These are phyloP conservation scores for Termitomyces sp. DNA, from an alignment of 768 basidiomycete genomes.

Conservation along the genomic window DNA sequence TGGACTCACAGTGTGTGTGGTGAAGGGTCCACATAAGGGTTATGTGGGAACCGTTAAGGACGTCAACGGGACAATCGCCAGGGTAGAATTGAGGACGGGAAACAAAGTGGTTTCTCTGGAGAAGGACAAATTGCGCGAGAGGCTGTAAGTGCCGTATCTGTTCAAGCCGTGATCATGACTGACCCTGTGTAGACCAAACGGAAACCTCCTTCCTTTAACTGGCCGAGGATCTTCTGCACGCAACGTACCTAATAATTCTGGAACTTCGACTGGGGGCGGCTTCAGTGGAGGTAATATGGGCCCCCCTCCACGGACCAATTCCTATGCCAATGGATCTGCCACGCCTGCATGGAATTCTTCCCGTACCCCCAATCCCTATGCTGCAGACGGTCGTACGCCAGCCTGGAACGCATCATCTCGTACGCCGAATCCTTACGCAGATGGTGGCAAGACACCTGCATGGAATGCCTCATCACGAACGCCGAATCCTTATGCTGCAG, in stretches of 20 bases:
- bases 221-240: conserved; percentile 13
- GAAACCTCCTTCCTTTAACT: conserved; percentile 49
- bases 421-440: conserved; percentile 68
- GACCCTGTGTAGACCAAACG: conserved; percentile 43
- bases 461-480: conserved; percentile 63
- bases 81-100: conserved; percentile 86
- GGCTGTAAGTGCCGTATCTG: conserved; percentile 47
- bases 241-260: conserved; percentile 3
- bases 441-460: conserved; percentile 56
- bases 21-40: conserved; percentile 88
- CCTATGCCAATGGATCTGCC: conserved; percentile 25
- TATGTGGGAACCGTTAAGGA: conserved; percentile 93
- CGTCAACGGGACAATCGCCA: conserved; percentile 78
- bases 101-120: conserved; percentile 88
- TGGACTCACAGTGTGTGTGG: conserved; percentile 70
- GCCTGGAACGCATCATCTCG: conserved; percentile 52
- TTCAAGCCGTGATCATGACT: background rate
- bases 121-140: conserved; percentile 68
- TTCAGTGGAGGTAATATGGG: conserved; percentile 6
- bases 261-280: conserved; percentile 14
- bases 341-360: conserved; percentile 23
- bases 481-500: conserved; percentile 65
- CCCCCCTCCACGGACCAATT: conserved; percentile 23
- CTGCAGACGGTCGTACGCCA: conserved; percentile 49
- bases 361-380: conserved; percentile 70